phyloP scores from a whole-genome alignment of 2,329 filamentous ascomycete species.

The Colletotrichum cordylinicola region DNA sequence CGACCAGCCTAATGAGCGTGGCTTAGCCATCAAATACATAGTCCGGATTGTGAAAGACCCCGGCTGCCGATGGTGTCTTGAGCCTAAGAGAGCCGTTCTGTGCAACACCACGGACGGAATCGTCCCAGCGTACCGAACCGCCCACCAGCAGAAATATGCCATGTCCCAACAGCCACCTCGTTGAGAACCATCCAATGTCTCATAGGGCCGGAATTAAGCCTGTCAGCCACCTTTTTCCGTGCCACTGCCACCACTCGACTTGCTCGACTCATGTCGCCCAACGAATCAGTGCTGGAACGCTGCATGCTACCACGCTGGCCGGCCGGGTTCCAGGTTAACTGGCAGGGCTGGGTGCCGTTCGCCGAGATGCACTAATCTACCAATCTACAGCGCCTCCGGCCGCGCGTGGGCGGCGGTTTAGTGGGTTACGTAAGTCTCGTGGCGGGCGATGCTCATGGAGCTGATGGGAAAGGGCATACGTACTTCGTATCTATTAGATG shows the following conservation, averaged over 20 bases:
- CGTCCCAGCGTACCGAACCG: neutral
- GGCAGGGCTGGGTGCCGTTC: neutral
- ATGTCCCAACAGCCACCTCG: neutral
- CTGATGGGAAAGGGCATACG: neutral
- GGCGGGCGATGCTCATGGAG: neutral
- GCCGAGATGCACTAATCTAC: constrained; percentile 2
- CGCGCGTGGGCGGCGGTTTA: neutral
- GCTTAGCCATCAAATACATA: neutral
- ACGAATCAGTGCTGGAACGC: neutral
- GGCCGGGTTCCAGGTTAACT: neutral
- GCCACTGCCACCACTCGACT: neutral
- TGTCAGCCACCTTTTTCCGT: neutral
- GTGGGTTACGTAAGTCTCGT: constrained; percentile 4
- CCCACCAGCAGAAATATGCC: neutral
- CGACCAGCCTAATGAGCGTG: neutral
- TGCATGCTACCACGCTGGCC: neutral
- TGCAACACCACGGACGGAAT: neutral
- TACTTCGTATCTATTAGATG: constrained; percentile 8
- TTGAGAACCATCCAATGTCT: neutral
- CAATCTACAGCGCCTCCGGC: constrained; percentile 6
- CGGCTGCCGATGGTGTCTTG: neutral
- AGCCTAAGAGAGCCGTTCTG: neutral
- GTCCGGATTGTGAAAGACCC: neutral
- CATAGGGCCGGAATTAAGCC: neutral
- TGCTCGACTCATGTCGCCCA: neutral